Base-by-base conservation (phyloP, 176 grass and related monocot species). In the Oryza nivara region DNA sequence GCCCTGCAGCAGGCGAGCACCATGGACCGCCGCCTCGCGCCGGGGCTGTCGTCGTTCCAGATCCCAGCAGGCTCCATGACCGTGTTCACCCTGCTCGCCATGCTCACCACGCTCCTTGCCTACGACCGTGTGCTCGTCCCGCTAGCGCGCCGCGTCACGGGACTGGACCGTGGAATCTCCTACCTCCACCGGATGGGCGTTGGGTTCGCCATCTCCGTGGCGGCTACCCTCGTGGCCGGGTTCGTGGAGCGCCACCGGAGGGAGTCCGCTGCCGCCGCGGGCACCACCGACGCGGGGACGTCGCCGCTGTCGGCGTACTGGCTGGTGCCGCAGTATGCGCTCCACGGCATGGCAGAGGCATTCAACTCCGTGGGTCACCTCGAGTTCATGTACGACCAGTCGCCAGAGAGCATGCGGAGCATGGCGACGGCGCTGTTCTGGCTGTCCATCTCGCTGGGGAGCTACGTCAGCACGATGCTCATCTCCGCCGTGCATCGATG, bases 361-460 rank as follows among this genome's bases (percentile, higher is more conserved):
- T 97, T 97, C 89, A 82, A 14, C 3, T 94, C 88, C 5, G 91
- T 97, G 54, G 94, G 94, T 12, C 85, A 92, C 84, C 92, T 97
- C 25, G 94, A 97, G 92, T 97, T 97, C 84, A 88, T 97, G 84
- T 90, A 97, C 40, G 92, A 97, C 88, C 94, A 94, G 84, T 83
- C 92, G 58, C 92, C 89, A 1, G 94, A 97, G 91, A 97, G 94
- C 88, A 94, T 97, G 94, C 85, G 89, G 25, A 97, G 94, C 88
- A 94, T 80, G 16, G 69, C 94, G 1, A 88, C 83, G 13, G 94
- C 92, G 38, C 80, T 97, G 6, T 97, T 89, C 85, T 97, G 92
- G 92, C 77, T 90, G 47, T 84, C 92, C 83, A 97, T 97, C 68
- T 92, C 94, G 44, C 77, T 89, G 67, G 94, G 94, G 20, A 94